Evolutionary conservation across 2,329 filamentous ascomycete genomes (phyloP).

Genomic region (Hymenoscyphus linearis): DNA sequence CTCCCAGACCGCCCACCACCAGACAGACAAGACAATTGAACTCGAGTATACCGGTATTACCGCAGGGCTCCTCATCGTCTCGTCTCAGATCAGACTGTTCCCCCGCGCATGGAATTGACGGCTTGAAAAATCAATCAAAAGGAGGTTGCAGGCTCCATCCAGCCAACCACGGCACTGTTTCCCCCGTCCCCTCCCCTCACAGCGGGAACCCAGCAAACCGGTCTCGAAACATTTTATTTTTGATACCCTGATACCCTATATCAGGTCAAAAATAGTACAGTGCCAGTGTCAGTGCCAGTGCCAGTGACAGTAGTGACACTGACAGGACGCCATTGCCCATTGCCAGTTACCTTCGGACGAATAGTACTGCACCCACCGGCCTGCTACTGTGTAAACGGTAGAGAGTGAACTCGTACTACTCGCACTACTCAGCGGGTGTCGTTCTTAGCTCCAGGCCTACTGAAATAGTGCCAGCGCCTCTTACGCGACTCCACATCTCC

Average conservation of each 20-base stretch:
- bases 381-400: background rate
- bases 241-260: too few relatives aligned
- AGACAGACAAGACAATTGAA: too few relatives aligned
- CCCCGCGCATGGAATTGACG: slow-evolving; percentile 1
- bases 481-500: background rate
- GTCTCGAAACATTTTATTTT: background rate
- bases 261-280: too few relatives aligned
- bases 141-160: background rate
- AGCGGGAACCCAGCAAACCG: slow-evolving; percentile 3
- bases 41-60: background rate
- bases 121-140: background rate
- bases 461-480: background rate
- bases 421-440: background rate
- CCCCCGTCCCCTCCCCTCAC: background rate
- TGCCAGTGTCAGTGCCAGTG: too few relatives aligned
- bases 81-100: too few relatives aligned
- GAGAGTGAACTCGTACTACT: background rate
- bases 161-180: slow-evolving; percentile 6
- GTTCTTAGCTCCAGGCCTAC: background rate
- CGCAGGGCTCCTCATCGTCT: background rate
- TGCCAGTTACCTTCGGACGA: background rate
- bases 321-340: too few relatives aligned
- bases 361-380: background rate
- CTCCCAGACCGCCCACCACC: background rate
- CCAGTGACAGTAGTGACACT: too few relatives aligned